Conservation (phyloP, 2,329 filamentous ascomycete genomes). For the Elsinoe batatas region DNA sequence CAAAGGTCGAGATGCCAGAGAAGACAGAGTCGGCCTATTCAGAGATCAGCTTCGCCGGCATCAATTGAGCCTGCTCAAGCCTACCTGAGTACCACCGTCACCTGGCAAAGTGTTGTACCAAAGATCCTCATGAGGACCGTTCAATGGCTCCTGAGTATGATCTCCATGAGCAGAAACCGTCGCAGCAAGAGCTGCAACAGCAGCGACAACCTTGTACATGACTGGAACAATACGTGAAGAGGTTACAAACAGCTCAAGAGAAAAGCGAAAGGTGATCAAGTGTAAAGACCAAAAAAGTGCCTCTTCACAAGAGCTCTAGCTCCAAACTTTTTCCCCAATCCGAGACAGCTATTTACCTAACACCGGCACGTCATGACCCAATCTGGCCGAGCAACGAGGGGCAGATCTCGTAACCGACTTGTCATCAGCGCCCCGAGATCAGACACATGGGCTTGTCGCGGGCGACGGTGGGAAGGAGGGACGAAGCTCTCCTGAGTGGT, state of each 20-base stretch:
- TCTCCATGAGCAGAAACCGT: constrained; percentile 49
- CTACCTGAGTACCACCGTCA: constrained; percentile 72
- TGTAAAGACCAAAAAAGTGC: background rate
- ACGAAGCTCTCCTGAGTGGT: background rate
- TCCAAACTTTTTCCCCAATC: background rate
- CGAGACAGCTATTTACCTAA: constrained; percentile 16
- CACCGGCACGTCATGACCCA: constrained; percentile 14
- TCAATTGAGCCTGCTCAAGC: constrained; percentile 15
- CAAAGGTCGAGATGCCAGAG: constrained; percentile 79
- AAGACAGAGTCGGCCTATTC: constrained; percentile 76
- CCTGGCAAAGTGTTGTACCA: constrained; percentile 80
- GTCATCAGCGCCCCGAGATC: background rate
- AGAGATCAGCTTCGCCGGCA: background rate
- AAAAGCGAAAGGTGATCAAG: background rate
- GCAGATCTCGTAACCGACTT: constrained; percentile 9
- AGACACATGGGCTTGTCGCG: background rate
- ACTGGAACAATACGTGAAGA: background rate
- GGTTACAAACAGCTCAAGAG: background rate
- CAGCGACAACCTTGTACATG: constrained; percentile 19
- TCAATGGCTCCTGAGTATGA: constrained; percentile 46
- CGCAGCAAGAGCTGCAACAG: constrained; percentile 36
- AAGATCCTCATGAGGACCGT: constrained; percentile 62
- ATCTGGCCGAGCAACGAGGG: constrained; percentile 1
- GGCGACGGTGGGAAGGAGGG: background rate
- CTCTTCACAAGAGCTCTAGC: constrained; percentile 4